Evolutionary conservation across 208 protist species (phyloP).

Genomic region (Leishmania guyanensis): DNA sequence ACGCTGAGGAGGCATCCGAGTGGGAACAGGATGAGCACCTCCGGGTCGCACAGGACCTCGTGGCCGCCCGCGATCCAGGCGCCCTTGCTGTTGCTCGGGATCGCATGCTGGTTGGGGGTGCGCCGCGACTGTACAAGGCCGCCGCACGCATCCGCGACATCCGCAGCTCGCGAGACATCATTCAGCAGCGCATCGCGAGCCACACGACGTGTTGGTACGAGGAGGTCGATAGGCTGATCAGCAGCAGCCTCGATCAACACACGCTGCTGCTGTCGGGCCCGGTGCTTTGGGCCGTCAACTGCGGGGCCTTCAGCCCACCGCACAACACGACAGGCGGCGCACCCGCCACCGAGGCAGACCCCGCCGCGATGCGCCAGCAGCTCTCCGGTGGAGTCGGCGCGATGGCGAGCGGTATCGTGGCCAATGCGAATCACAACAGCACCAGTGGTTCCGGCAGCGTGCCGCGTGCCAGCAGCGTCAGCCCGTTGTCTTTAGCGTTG

Average conservation of each 20-base stretch:
- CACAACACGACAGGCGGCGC: conserved; percentile 10
- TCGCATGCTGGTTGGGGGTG: conserved; percentile 58
- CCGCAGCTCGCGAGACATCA: conserved; percentile 61
- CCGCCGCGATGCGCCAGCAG: conserved; percentile 2
- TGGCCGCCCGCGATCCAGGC: conserved; percentile 45
- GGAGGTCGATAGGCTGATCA: conserved; percentile 42
- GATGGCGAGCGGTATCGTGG: background rate
- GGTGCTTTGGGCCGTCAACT: conserved; percentile 47
- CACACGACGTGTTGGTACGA: conserved; percentile 62
- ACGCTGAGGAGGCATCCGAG: conserved; percentile 65
- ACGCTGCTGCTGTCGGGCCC: conserved; percentile 46
- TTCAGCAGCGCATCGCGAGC: conserved; percentile 53
- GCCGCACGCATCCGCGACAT: conserved; percentile 55
- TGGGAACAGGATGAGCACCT: conserved; percentile 75
- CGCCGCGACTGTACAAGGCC: conserved; percentile 34
- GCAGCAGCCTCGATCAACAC: conserved; percentile 18
- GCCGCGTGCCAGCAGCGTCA: conserved; percentile 9
- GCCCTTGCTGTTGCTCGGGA: conserved; percentile 57
- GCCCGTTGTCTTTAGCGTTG: conserved; percentile 7
- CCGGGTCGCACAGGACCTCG: conserved; percentile 46
- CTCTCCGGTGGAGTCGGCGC: background rate
- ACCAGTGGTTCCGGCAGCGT: background rate
- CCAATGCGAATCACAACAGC: background rate
- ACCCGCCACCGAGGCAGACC: conserved; percentile 12
- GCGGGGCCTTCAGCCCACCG: conserved; percentile 11